Evolutionary conservation across 2,329 filamentous ascomycete species (phyloP).

Genomic region (Decorospora gaudefroyi): DNA sequence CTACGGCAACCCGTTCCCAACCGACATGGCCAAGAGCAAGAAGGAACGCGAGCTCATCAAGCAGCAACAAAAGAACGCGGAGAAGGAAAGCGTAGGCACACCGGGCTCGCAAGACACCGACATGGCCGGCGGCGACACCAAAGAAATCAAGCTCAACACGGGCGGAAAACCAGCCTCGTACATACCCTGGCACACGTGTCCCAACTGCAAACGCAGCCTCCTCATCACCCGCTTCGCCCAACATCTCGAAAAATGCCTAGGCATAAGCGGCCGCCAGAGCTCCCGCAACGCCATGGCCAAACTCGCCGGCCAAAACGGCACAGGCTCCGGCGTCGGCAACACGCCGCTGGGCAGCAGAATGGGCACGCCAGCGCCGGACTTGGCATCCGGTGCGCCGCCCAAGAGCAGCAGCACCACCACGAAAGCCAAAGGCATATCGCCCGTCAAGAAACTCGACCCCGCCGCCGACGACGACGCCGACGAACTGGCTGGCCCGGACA

Average conservation of each 20-base stretch:
- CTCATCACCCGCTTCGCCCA: slow-evolving; percentile 65
- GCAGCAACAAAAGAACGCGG: slow-evolving; percentile 49
- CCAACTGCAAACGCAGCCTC: slow-evolving; percentile 64
- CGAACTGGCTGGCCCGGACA: slow-evolving; percentile 48
- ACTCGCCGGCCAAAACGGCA: slow-evolving; percentile 45
- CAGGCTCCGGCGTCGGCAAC: slow-evolving; percentile 48
- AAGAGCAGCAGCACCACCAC: slow-evolving; percentile 45
- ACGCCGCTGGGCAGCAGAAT: slow-evolving; percentile 51
- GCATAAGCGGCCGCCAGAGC: slow-evolving; percentile 59
- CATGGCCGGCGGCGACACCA: slow-evolving; percentile 42
- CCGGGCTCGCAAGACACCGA: slow-evolving; percentile 53
- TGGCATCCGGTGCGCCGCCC: slow-evolving; percentile 23
- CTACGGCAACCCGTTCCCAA: slow-evolving; percentile 80
- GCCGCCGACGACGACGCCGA: slow-evolving; percentile 34
- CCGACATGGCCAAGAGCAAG: slow-evolving; percentile 73
- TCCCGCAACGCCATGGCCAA: slow-evolving; percentile 57
- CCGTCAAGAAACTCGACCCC: slow-evolving; percentile 36
- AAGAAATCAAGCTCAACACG: slow-evolving; percentile 55
- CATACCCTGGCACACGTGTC: slow-evolving; percentile 61
- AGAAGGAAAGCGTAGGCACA: slow-evolving; percentile 53
- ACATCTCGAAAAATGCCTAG: slow-evolving; percentile 65
- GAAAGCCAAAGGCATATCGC: slow-evolving; percentile 19
- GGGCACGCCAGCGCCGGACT: slow-evolving; percentile 50
- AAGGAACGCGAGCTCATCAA: slow-evolving; percentile 67
- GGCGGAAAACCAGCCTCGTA: slow-evolving; percentile 54